phyloP scores from a whole-genome alignment of 192 early-diverging fungal genomes.

The Geosiphon pyriformis region DNA sequence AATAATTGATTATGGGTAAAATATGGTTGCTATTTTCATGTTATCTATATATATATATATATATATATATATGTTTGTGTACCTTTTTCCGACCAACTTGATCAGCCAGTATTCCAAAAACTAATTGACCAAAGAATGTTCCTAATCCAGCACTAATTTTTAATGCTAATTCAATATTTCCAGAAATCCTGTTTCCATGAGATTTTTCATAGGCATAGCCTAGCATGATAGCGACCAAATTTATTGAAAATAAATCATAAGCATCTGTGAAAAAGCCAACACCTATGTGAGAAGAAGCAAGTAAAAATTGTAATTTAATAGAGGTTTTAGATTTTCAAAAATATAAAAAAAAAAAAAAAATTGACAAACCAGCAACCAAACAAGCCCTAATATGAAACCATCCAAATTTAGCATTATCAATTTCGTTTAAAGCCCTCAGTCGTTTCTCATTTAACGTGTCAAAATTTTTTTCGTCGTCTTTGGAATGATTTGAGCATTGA shows the following conservation, averaged over 20 bases:
- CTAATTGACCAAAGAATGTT: slow-evolving; percentile 87
- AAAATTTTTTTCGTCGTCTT: too few relatives aligned
- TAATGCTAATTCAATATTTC: slow-evolving; percentile 60
- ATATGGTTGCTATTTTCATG: too few relatives aligned
- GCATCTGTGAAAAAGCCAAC: slow-evolving; percentile 89
- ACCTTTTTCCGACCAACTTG: slow-evolving; percentile 76
- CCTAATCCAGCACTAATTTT: slow-evolving; percentile 87
- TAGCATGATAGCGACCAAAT: slow-evolving; percentile 84
- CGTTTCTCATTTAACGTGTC: too few relatives aligned
- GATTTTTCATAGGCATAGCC: slow-evolving; percentile 69
- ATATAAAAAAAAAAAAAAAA: too few relatives aligned
- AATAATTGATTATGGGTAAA: neutral
- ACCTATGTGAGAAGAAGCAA: slow-evolving; percentile 58
- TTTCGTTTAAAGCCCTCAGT: slow-evolving; percentile 35
- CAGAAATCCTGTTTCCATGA: slow-evolving; percentile 49
- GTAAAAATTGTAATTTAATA: too few relatives aligned
- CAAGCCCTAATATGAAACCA: slow-evolving; percentile 74
- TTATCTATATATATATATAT: neutral
- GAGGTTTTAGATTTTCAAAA: too few relatives aligned
- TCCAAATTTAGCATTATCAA: slow-evolving; percentile 65
- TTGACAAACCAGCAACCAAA: slow-evolving; percentile 65
- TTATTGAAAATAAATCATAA: slow-evolving; percentile 95
- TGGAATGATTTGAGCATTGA: too few relatives aligned
- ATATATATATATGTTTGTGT: neutral
- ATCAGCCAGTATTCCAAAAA: slow-evolving; percentile 80